Evolutionary conservation across 768 basidiomycete genomes (phyloP).

Genomic region (Tephrocybe sp.): DNA sequence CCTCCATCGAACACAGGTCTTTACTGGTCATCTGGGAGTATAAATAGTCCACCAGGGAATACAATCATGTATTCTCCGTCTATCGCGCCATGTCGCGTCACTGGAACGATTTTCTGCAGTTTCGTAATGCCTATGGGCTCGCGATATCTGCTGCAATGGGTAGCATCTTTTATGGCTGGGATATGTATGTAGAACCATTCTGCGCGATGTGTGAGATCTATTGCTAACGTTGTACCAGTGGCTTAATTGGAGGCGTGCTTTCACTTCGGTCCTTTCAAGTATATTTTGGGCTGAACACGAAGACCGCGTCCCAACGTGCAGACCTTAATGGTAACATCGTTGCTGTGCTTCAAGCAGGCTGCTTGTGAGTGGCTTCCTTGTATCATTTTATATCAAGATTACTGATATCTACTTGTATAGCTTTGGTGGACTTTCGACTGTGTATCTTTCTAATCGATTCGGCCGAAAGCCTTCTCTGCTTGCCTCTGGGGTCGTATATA

Average conservation of each 20-base stretch:
- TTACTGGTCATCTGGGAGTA: too few species aligned
- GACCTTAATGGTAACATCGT: conserved; percentile 50
- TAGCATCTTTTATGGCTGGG: conserved; percentile 49
- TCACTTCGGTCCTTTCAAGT: conserved; percentile 42
- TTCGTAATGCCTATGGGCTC: conserved; percentile 45
- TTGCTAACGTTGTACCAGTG: too few species aligned
- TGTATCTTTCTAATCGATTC: conserved; percentile 37
- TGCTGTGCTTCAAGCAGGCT: conserved; percentile 45
- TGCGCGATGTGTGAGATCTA: too few species aligned
- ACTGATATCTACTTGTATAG: conserved; percentile 26
- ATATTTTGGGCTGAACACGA: conserved; percentile 45
- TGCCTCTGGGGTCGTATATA: conserved; percentile 41
- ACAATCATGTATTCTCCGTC: background rate
- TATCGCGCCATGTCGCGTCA: conserved; percentile 1
- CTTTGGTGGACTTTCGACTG: conserved; percentile 43
- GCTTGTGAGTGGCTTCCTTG: conserved; percentile 37
- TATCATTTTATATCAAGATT: too few species aligned
- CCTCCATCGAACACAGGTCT: too few species aligned
- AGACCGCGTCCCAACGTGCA: conserved; percentile 33
- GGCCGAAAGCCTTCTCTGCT: conserved; percentile 47
- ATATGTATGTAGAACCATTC: conserved; percentile 27
- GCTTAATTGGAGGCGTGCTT: conserved; percentile 48
- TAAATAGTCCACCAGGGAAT: background rate
- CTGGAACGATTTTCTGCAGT: conserved; percentile 13
- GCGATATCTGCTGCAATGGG: conserved; percentile 45